phyloP scores from a whole-genome alignment of 148 eudicot species.

The Amaranthus hypochondriacus region DNA sequence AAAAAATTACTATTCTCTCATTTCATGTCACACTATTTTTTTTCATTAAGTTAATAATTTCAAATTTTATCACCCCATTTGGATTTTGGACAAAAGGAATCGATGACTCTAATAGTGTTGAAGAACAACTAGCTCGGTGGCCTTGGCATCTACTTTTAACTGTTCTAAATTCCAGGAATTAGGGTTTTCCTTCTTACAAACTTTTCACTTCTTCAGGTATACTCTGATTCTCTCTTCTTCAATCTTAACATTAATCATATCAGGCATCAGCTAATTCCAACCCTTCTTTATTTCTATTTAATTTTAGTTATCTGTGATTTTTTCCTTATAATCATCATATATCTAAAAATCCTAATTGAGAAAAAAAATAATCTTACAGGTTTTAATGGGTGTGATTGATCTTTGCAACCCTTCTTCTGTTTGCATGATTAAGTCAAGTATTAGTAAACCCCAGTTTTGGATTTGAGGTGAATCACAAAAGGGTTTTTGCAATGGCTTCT shows the following conservation, averaged over 20 bases:
- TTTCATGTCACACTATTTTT: no score
- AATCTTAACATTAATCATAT: background rate
- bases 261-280: background rate
- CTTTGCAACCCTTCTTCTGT: constrained; percentile 42
- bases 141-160: no score
- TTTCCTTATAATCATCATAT: background rate
- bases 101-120: no score
- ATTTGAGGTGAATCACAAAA: constrained; percentile 31
- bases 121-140: no score
- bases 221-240: background rate
- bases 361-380: constrained; percentile 16
- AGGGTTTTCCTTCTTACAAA: background rate
- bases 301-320: background rate
- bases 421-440: constrained; percentile 34
- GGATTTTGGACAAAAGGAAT: no score
- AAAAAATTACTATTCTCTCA: no score
- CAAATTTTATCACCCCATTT: no score
- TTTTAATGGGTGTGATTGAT: constrained; percentile 57
- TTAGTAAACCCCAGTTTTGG: constrained; percentile 25
- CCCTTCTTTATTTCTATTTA: background rate
- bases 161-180: no score
- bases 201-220: constrained; percentile 10
- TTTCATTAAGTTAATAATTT: no score
- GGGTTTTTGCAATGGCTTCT: constrained; percentile 58
- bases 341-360: constrained; percentile 4